Base-by-base conservation (phyloP, 176 grass and related monocot genomes). In the Oryza australiensis region DNA sequence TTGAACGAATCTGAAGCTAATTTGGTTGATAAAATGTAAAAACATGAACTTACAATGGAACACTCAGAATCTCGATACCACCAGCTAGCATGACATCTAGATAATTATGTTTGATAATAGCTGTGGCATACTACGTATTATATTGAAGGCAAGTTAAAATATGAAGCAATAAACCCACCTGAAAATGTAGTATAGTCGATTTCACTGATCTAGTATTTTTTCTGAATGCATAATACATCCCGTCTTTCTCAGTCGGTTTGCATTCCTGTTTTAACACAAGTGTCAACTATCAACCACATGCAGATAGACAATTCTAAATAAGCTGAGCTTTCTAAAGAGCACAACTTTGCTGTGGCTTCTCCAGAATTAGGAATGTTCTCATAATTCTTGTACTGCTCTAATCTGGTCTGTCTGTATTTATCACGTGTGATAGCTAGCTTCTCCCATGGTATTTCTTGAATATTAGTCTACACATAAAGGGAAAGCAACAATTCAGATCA, bases 361-460 rank as follows among this genome's bases (percentile, higher is more conserved):
- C 92, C 92, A 80, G 96, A 94, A 79, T 91, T 82, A 57, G 82
- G 57, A 40, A 95, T 68, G 71, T 99, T 99, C 70, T 99, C 91
- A 83, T 99, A 99, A 71, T 99, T 99, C 69, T 93, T 99, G 83
- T 99, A 99, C 80, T 95, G 88, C n/a, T 95, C 91, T 86, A 95
- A 79, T 89, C 96, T 95, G 28, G 88, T 92, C 72, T 99, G 80
- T 35, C 96, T 88, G 77, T 93, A 99, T 67, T 88, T 95, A 28
- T 99, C 89, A 57, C 96, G 82, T 14, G 93, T 90, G 78, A 95
- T 90, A 76, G 72, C 68, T 65, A 99, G 70, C 64, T 70, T 83
- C n/a, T 88, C 80, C 93, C 96, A 99, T 57, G 89, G 91, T 88
- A 99, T 99, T 76, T 93, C 96, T 88, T 99, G 96, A 45, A 99